A percentile compares a stretch with the other conserved stretches of the same genome.
Conservation (phyloP, 2,329 filamentous ascomycete species). For the Fusarium graminum region DNA sequence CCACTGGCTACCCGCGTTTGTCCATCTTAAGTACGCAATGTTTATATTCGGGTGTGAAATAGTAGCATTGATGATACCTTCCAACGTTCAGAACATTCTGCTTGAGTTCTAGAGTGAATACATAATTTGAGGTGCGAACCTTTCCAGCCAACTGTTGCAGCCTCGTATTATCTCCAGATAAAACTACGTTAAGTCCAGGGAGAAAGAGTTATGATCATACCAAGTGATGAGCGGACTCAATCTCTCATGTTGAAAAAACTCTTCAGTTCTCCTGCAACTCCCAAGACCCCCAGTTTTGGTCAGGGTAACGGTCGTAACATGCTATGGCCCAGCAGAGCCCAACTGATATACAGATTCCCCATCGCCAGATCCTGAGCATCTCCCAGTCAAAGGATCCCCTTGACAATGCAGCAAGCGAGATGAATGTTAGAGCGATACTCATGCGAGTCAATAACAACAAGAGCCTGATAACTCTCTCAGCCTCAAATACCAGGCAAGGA, state of each 20-base stretch:
- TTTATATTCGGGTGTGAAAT: no score
- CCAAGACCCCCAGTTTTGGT: not conserved
- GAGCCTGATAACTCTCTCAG: not conserved
- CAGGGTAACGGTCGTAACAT: not conserved
- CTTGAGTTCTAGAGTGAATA: no score
- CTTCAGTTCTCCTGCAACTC: not conserved
- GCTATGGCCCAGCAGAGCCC: not conserved
- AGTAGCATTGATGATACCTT: no score
- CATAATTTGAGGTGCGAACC: no score
- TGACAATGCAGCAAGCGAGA: not conserved
- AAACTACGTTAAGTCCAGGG: no score
- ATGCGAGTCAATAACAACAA: not conserved
- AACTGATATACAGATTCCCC: not conserved
- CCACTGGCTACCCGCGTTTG: no score
- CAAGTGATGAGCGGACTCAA: not conserved
- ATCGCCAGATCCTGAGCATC: not conserved
- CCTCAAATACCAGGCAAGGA: conserved; percentile 6
- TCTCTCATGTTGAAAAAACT: not conserved
- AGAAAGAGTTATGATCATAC: no score
- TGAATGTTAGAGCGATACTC: not conserved
- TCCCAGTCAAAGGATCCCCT: not conserved
- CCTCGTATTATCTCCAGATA: no score
- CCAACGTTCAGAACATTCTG: no score
- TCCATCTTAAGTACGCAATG: no score
- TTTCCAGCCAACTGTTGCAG: no score